Evolutionary conservation across 2,329 filamentous ascomycete species (phyloP).

Genomic region (Ascochyta viciae-villosae): DNA sequence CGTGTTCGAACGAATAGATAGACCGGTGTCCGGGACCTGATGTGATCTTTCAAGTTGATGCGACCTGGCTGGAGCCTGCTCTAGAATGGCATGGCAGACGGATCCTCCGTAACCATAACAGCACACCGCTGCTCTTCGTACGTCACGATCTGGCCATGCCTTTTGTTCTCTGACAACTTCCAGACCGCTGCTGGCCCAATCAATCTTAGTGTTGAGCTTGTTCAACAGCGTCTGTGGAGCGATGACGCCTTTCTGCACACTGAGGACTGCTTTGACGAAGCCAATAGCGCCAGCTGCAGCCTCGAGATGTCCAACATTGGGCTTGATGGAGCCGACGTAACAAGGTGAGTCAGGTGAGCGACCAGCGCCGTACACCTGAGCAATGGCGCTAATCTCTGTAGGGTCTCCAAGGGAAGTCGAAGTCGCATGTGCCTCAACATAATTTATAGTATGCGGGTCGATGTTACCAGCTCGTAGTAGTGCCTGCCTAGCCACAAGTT

Average conservation of each 20-base stretch:
- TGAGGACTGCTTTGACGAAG: constrained; percentile 49
- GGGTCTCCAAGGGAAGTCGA: constrained; percentile 61
- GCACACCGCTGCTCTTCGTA: constrained; percentile 51
- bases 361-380: constrained; percentile 13
- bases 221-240: constrained; percentile 34
- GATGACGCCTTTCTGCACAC: constrained; percentile 47
- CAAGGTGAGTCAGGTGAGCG: constrained; percentile 7
- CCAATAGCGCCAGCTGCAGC: constrained; percentile 48
- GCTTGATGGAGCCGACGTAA: constrained; percentile 35
- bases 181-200: constrained; percentile 26
- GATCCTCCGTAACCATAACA: constrained; percentile 56
- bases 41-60: neutral
- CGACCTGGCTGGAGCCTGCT: constrained; percentile 34
- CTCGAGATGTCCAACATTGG: constrained; percentile 53
- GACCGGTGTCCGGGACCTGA: neutral
- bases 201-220: constrained; percentile 44
- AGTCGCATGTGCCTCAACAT: constrained; percentile 51
- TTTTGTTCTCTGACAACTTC: constrained; percentile 13
- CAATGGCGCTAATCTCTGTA: constrained; percentile 29
- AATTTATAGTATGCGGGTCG: constrained; percentile 18
- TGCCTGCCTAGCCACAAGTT: constrained; percentile 30
- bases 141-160: constrained; percentile 29
- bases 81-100: constrained; percentile 53
- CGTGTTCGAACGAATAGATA: neutral
- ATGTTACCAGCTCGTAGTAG: constrained; percentile 11